Conservation (phyloP, 192 early-diverging fungal species). For the Backusella westeae region DNA sequence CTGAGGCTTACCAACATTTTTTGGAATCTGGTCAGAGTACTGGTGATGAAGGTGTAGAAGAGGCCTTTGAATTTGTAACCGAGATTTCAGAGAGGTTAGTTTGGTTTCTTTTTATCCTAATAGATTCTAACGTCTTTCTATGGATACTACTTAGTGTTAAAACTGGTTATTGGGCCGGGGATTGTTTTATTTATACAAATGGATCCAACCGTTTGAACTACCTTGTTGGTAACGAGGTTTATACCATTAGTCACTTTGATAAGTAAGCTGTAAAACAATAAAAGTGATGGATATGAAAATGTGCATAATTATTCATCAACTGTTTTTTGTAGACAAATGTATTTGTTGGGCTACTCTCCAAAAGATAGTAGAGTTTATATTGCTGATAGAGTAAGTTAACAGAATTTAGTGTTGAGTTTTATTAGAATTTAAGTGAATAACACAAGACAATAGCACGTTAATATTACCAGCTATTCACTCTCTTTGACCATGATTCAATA, state of each 20-base stretch:
- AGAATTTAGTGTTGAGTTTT: background rate
- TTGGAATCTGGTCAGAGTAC: constrained; percentile 63
- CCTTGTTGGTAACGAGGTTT: constrained; percentile 91
- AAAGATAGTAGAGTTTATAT: constrained; percentile 93
- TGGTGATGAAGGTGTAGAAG: constrained; percentile 95
- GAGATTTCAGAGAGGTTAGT: constrained; percentile 73
- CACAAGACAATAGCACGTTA: constrained; percentile 63
- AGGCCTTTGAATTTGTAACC: constrained; percentile 93
- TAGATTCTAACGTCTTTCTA: background rate
- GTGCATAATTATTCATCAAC: background rate
- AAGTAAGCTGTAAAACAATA: constrained; percentile 44
- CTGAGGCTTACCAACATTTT: constrained; percentile 73
- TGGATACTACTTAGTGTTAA: constrained; percentile 58
- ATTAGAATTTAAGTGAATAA: background rate
- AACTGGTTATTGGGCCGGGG: constrained; percentile 98
- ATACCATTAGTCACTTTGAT: constrained; percentile 97
- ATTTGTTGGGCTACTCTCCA: constrained; percentile 92
- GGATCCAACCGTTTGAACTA: constrained; percentile 91
- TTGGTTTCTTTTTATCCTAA: background rate
- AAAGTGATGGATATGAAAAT: background rate
- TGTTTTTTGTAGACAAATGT: constrained; percentile 58
- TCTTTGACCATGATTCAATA: constrained; percentile 96
- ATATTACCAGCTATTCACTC: constrained; percentile 85
- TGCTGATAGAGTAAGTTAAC: constrained; percentile 71
- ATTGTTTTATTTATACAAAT: constrained; percentile 99